These are phyloP conservation scores for Allium fistulosum DNA, from an alignment of 106 monocot species.

Conservation along the genomic window DNA sequence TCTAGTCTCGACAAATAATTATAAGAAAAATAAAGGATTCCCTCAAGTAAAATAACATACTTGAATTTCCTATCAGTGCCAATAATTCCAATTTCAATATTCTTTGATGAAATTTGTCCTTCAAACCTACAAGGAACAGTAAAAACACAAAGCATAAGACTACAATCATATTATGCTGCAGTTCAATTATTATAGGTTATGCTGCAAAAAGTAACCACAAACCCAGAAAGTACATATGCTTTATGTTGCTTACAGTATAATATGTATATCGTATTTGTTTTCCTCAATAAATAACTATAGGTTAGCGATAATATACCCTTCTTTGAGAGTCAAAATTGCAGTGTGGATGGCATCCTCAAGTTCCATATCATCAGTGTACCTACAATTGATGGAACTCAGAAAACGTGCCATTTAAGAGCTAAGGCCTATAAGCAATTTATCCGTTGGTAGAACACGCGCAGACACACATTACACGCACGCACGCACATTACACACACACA, in stretches of 20 bases:
- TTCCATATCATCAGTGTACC: slow-evolving; percentile 99
- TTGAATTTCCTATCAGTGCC: slow-evolving; percentile 74
- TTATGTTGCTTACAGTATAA: too few species aligned
- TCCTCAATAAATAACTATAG: too few species aligned
- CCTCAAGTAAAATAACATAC: slow-evolving; percentile 8
- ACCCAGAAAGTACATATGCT: not conserved
- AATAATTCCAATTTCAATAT: slow-evolving; percentile 97
- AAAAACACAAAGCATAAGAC: slow-evolving; percentile 5
- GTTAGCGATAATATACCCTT: slow-evolving; percentile 54
- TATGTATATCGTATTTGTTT: too few species aligned
- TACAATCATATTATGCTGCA: not conserved
- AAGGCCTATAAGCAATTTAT: too few species aligned
- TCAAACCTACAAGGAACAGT: slow-evolving; percentile 55
- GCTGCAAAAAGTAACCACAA: not conserved
- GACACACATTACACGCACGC: too few species aligned
- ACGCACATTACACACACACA: too few species aligned
- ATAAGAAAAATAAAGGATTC: not conserved
- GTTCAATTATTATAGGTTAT: not conserved
- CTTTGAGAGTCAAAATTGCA: slow-evolving; percentile 96
- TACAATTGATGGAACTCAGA: slow-evolving; percentile 13
- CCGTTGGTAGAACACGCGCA: too few species aligned
- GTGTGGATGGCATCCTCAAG: slow-evolving; percentile 99
- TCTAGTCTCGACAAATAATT: not conserved
- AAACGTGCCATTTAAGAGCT: not conserved
- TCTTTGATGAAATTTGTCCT: slow-evolving; percentile 95